Evolutionary conservation across 768 basidiomycete genomes (phyloP).

Genomic region (Tephrocybe rancida): DNA sequence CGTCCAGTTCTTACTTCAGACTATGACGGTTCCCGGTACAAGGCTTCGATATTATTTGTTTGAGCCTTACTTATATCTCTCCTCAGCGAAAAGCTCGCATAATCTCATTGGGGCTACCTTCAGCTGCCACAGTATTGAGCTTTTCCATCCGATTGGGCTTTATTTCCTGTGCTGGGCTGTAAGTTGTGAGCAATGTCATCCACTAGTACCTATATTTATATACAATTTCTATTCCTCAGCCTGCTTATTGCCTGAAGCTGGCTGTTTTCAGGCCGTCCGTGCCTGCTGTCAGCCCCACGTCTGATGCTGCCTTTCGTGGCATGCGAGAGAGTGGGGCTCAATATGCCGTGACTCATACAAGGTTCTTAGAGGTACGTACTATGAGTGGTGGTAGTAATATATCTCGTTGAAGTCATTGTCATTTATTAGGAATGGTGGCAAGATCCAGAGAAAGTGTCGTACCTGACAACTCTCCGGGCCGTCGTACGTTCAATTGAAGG

Average conservation of each 20-base stretch:
- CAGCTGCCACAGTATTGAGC: constrained; percentile 9
- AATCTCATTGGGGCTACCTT: neutral
- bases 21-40: neutral
- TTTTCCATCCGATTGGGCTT: constrained; percentile 3
- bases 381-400: neutral
- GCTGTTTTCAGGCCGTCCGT: constrained; percentile 1
- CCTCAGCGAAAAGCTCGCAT: neutral
- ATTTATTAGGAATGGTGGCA: constrained; percentile 5
- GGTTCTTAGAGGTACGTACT: constrained; percentile 1
- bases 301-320: neutral
- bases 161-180: constrained; percentile 5
- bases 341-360: constrained; percentile 1
- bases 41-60: no score
- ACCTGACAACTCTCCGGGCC: constrained; percentile 1
- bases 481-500: neutral
- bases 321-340: neutral
- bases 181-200: neutral
- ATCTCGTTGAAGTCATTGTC: neutral
- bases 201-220: neutral
- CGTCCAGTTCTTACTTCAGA: neutral
- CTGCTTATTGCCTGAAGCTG: neutral
- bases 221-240: neutral
- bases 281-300: neutral
- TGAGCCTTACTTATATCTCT: neutral
- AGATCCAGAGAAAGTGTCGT: neutral